A percentile compares a stretch with the other conserved stretches of the same genome.
Evolutionary conservation across 129 eudicot genomes (phyloP).

Genomic region (Chrysanthemum lavandulifolium): DNA sequence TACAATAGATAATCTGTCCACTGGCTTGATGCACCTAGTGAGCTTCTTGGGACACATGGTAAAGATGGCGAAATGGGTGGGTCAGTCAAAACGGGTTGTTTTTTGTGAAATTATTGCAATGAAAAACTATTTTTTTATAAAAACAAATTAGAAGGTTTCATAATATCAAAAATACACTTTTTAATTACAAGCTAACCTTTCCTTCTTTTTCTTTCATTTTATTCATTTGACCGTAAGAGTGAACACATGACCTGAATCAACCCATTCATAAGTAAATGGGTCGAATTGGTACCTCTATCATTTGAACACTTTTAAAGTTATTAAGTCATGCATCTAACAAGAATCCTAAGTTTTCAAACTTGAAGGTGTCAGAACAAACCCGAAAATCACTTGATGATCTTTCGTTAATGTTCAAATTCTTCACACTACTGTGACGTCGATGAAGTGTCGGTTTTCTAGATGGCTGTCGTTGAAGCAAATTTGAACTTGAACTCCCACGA

Average conservation of each 20-base stretch:
- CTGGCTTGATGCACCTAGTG: background rate
- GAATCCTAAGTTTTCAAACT: background rate
- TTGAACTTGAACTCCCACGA: constrained; percentile 48
- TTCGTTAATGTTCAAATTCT: constrained; percentile 35
- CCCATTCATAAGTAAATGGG: background rate
- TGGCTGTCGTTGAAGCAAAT: constrained; percentile 31
- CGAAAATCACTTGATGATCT: constrained; percentile 38
- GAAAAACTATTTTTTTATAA: too few species aligned
- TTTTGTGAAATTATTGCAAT: background rate
- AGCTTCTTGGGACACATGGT: constrained; percentile 1
- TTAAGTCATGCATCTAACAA: background rate
- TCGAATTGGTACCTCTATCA: background rate
- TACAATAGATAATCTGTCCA: background rate
- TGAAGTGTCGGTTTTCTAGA: constrained; percentile 33
- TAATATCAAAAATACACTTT: background rate
- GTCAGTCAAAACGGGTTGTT: background rate
- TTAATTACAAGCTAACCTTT: background rate
- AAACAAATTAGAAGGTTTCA: background rate
- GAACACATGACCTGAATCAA: background rate
- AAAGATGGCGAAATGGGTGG: background rate
- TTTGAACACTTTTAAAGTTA: background rate
- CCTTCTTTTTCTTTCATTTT: too few species aligned
- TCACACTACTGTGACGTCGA: constrained; percentile 35
- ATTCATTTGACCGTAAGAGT: background rate
- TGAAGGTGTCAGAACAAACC: constrained; percentile 48